Evolutionary conservation across 2,329 filamentous ascomycete genomes (phyloP).

Genomic region (Talaromyces piceae): DNA sequence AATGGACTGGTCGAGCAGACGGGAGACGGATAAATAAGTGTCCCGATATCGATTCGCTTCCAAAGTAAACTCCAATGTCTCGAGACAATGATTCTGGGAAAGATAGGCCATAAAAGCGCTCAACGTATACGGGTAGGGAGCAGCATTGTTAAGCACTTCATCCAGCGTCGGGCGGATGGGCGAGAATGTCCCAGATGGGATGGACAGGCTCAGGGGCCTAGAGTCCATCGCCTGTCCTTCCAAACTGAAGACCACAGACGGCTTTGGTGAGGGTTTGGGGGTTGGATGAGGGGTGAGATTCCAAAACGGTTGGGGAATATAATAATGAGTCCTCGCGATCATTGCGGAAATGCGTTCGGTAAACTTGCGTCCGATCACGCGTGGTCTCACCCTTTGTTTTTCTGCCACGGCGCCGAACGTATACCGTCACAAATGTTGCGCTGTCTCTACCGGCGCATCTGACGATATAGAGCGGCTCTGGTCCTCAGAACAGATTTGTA

Average conservation of each 20-base stretch:
- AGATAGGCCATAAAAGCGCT: slow-evolving; percentile 93
- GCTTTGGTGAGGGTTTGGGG: slow-evolving; percentile 38
- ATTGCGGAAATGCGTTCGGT: slow-evolving; percentile 27
- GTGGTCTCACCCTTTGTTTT: slow-evolving; percentile 3
- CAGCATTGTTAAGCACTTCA: slow-evolving; percentile 80
- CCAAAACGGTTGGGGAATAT: slow-evolving; percentile 29
- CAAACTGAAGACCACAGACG: slow-evolving; percentile 38
- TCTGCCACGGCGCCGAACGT: background rate
- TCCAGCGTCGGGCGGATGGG: slow-evolving; percentile 63
- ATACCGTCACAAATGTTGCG: slow-evolving; percentile 1
- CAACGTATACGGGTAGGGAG: slow-evolving; percentile 81
- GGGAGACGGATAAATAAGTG: slow-evolving; percentile 54
- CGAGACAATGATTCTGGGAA: slow-evolving; percentile 92
- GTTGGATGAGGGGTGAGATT: slow-evolving; percentile 36
- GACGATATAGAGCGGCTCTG: background rate
- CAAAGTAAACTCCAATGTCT: slow-evolving; percentile 94
- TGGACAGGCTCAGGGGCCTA: slow-evolving; percentile 37
- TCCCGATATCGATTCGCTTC: slow-evolving; percentile 80
- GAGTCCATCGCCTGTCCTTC: slow-evolving; percentile 35
- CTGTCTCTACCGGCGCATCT: slow-evolving; percentile 7
- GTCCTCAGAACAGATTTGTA: too few relatives aligned
- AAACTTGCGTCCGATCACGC: background rate
- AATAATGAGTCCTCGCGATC: slow-evolving; percentile 31
- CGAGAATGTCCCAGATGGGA: slow-evolving; percentile 31
- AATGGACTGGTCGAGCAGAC: slow-evolving; percentile 39